Base-by-base conservation (phyloP, 768 basidiomycete genomes). In the Leccinum variicolor region DNA sequence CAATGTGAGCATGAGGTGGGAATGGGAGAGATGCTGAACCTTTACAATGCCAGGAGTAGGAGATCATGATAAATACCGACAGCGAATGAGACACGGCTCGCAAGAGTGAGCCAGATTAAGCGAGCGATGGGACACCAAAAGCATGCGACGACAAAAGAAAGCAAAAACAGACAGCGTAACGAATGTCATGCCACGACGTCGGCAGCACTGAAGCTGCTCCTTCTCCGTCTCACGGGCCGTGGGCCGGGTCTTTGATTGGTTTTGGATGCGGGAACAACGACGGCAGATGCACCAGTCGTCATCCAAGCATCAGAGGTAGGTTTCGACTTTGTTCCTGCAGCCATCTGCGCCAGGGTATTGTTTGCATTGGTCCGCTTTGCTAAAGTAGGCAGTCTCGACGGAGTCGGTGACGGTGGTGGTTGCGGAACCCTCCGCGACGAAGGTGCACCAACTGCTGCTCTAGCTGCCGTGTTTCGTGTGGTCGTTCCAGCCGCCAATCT, bases 171-270 rank as follows among this genome's bases (percentile, higher is more conserved):
- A 36, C 43, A 61, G 43, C 52, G 43, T n/a, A 41, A 49, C 31
- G 34, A 51, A 39, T 47, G 50, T 75, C 76, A 93, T 66, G 89
- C 90, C 59, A 92, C 83, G 21, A 93, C 86, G 69, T 94, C 92
- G 4, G 89, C 91, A 55, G 86, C 79, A 68, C 92, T 93, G 72
- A 94, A 94, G 65, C 92, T 94, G 68, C 92, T 93, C 58, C 92
- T 79, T 67, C 92, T 77, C 60, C 90, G 81, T 62, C 90, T 80
- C 51, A 91, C 82, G 45, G 77, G 87, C 53, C 92, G 80, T 59
- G 92, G 74, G 2, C 86, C 84, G 8, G 92, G 92, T 39, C 90
- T 83, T 61, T 83, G 86, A 1, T 84, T 69, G 6, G 65, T 79
- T 70, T 89, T 92, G 39, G 84, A 82, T 15, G 81, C 83, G 19